phyloP scores from a whole-genome alignment of 2,329 filamentous ascomycete genomes.

The Hypoxylon sp. region DNA sequence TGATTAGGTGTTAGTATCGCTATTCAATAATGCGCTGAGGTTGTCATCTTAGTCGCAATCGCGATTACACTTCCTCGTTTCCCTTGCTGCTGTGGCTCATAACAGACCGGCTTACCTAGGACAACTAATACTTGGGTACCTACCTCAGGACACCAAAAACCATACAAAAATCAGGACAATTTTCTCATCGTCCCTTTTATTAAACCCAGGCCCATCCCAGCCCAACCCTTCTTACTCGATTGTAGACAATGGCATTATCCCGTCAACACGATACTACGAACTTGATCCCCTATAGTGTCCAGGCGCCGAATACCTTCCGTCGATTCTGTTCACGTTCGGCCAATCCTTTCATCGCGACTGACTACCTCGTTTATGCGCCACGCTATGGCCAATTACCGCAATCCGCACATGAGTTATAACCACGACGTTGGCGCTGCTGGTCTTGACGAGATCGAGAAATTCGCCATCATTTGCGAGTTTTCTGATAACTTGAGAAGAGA shows the following conservation, averaged over 20 bases:
- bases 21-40: background rate
- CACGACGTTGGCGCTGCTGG: background rate
- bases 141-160: background rate
- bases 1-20: background rate
- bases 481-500: conserved; percentile 18
- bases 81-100: background rate
- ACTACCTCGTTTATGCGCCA: background rate
- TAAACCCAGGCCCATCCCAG: conserved; percentile 7
- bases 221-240: conserved; percentile 2
- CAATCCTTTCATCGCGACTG: conserved; percentile 9
- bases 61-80: background rate
- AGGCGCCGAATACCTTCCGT: conserved; percentile 8
- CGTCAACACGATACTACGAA: conserved; percentile 5
- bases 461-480: conserved; percentile 24
- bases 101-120: background rate
- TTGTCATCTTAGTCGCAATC: background rate
- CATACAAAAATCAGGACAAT: conserved; percentile 27
- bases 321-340: conserved; percentile 1
- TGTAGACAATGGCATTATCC: conserved; percentile 27
- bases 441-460: conserved; percentile 15
- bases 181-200: background rate
- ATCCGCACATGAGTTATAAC: conserved; percentile 2
- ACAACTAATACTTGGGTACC: background rate
- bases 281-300: conserved; percentile 11
- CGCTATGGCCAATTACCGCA: conserved; percentile 20